phyloP scores from a whole-genome alignment of 1,284 basidiomycete species.

The Xerocomus amazonicus region DNA sequence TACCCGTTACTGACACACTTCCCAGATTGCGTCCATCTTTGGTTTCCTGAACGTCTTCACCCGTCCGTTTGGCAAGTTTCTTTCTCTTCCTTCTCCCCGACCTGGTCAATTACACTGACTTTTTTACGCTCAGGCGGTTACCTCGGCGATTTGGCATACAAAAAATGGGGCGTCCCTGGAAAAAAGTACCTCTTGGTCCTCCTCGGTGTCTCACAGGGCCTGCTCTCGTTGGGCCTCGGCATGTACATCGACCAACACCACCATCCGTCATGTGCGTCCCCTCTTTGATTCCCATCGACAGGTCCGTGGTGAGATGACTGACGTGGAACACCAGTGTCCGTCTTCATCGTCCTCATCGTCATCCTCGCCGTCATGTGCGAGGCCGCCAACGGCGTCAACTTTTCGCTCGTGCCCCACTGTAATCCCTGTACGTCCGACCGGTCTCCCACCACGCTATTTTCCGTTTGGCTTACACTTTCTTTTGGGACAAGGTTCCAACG shows the following conservation, averaged over 20 bases:
- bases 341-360: constrained; percentile 32
- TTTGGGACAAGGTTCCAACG: constrained; percentile 28
- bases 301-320: no score
- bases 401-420: constrained; percentile 53
- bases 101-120: no score
- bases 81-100: background rate
- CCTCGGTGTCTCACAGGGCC: constrained; percentile 46
- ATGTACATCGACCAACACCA: constrained; percentile 41
- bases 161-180: constrained; percentile 41
- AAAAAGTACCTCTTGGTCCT: constrained; percentile 52
- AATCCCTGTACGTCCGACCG: constrained; percentile 38
- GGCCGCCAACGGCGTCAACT: constrained; percentile 52
- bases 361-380: constrained; percentile 30
- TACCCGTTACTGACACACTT: constrained; percentile 10
- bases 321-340: constrained; percentile 9
- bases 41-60: constrained; percentile 55
- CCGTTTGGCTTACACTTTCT: no score
- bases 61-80: constrained; percentile 38
- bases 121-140: constrained; percentile 40
- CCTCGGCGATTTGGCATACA: constrained; percentile 49
- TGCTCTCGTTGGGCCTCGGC: constrained; percentile 44
- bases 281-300: no score
- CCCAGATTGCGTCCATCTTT: constrained; percentile 39
- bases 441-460: no score
- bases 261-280: constrained; percentile 21